Percentiles rank a stretch among this genome's conserved stretches.
These are phyloP conservation scores for Echium plantagineum DNA, from an alignment of 257 asterid genomes.

Conservation along the genomic window DNA sequence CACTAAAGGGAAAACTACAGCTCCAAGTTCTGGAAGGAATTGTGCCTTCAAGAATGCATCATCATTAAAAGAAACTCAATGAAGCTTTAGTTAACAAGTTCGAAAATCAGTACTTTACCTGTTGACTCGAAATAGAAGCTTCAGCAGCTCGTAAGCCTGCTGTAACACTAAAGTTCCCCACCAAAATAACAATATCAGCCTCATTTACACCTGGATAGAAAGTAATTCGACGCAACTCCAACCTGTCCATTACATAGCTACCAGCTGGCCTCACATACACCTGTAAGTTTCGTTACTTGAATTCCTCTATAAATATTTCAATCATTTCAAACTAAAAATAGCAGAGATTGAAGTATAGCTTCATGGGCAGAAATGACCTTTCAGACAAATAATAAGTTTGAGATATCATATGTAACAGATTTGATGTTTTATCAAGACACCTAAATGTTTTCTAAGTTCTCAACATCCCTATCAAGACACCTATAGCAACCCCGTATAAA, in stretches of 20 bases:
- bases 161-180: constrained; percentile 55
- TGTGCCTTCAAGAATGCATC: constrained; percentile 40
- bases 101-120: constrained; percentile 28
- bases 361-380: not conserved
- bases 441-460: no score
- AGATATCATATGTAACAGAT: not conserved
- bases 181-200: constrained; percentile 69
- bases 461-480: not conserved
- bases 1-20: constrained; percentile 85
- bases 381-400: not conserved
- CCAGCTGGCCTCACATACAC: constrained; percentile 97
- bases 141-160: constrained; percentile 84
- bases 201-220: constrained; percentile 46
- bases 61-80: not conserved
- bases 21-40: constrained; percentile 66
- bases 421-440: not conserved
- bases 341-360: not conserved
- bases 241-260: constrained; percentile 83
- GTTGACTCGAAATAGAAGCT: constrained; percentile 58
- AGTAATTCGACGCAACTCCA: constrained; percentile 79
- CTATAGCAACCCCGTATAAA: no score
- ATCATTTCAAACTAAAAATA: no score
- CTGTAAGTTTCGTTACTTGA: constrained; percentile 22
- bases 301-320: not conserved
- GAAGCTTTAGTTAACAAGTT: not conserved